Evolutionary conservation across 2,329 filamentous ascomycete species (phyloP).

Genomic region (Hymenotorrendiella dingleyae): DNA sequence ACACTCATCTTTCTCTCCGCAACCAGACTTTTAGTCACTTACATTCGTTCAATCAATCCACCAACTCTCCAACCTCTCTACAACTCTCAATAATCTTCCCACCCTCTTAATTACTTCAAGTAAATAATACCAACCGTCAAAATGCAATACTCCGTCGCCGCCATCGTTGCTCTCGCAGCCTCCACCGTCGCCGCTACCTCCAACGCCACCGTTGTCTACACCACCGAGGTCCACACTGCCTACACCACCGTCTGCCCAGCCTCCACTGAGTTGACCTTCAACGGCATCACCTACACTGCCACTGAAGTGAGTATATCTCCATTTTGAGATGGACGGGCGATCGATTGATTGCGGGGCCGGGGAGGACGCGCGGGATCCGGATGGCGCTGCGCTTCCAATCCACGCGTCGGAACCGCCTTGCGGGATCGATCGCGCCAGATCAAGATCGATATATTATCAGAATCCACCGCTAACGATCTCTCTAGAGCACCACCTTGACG

Average conservation of each 20-base stretch:
- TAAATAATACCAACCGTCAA: slow-evolving; percentile 30
- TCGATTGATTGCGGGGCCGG: too few relatives aligned
- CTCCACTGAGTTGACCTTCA: slow-evolving; percentile 42
- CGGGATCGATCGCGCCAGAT: too few relatives aligned
- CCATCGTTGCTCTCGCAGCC: slow-evolving; percentile 31
- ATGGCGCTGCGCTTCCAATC: too few relatives aligned
- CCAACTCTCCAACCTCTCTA: slow-evolving; percentile 12
- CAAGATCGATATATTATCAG: neutral
- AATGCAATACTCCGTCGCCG: slow-evolving; percentile 34
- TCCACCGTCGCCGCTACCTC: slow-evolving; percentile 21
- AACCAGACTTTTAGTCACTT: slow-evolving; percentile 28
- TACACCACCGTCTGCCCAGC: slow-evolving; percentile 47
- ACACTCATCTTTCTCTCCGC: slow-evolving; percentile 11
- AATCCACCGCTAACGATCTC: slow-evolving; percentile 10
- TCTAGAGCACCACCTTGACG: slow-evolving; percentile 25
- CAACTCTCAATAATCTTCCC: slow-evolving; percentile 10
- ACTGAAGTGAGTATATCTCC: slow-evolving; percentile 35
- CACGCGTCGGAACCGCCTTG: neutral
- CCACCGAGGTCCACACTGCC: slow-evolving; percentile 44
- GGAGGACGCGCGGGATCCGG: neutral
- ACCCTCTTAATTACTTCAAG: slow-evolving; percentile 19
- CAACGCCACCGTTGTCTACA: slow-evolving; percentile 39
- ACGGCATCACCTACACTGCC: slow-evolving; percentile 43
- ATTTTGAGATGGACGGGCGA: neutral
- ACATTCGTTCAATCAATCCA: slow-evolving; percentile 26